Percentiles rank a stretch among this genome's conserved stretches.
phyloP scores from a whole-genome alignment of 2,329 filamentous ascomycete genomes.

The Sporothrix pseudoabietina region DNA sequence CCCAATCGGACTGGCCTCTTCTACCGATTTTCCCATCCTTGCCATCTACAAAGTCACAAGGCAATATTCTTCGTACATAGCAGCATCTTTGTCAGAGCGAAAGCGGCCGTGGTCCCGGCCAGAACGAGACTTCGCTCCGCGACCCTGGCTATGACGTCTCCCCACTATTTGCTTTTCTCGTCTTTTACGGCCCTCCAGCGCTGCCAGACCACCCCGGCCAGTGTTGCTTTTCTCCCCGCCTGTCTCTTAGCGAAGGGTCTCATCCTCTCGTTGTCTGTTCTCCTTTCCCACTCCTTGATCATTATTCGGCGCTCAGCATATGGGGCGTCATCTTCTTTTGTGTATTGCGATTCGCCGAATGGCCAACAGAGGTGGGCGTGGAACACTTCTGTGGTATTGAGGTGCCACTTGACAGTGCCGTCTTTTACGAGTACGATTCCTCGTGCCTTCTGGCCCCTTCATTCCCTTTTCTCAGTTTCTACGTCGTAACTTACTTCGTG shows the following conservation, averaged over 20 bases:
- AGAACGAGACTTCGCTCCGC: not conserved
- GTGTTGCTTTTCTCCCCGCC: conserved; percentile 17
- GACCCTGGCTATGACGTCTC: not conserved
- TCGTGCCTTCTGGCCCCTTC: not conserved
- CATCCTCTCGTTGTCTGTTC: conserved; percentile 22
- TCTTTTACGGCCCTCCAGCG: not conserved
- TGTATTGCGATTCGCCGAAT: not conserved
- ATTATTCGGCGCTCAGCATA: not conserved
- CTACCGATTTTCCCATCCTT: not conserved
- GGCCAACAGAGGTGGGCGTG: not conserved
- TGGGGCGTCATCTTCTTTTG: not conserved
- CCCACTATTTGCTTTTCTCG: conserved; percentile 17
- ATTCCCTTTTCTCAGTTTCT: not conserved
- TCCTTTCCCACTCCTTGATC: conserved; percentile 6
- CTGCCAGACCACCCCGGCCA: not conserved
- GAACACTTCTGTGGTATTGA: conserved; percentile 10
- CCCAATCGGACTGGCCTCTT: conserved; percentile 2
- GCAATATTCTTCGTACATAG: not conserved
- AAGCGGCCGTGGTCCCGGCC: not conserved
- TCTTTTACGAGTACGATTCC: not conserved
- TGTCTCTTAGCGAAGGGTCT: conserved; percentile 13
- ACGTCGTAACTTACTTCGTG: too few species aligned
- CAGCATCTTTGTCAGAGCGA: not conserved
- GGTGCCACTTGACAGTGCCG: not conserved
- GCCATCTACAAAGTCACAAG: not conserved